Conservation (phyloP, 352 stramenopile genomes). For the Globisporangium heterothallicum region DNA sequence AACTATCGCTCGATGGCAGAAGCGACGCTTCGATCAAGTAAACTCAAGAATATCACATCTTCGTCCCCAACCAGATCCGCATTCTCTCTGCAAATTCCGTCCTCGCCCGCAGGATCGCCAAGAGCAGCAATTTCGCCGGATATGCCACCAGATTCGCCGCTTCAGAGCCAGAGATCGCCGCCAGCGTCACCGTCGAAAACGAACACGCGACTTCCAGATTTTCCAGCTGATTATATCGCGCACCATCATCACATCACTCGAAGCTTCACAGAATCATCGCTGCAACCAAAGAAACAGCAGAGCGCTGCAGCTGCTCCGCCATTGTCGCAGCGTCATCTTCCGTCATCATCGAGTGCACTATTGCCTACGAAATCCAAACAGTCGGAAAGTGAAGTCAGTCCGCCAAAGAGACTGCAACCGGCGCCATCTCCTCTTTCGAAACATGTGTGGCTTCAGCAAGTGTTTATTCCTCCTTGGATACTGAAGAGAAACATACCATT, state of each 20-base stretch:
- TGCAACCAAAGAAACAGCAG: neutral
- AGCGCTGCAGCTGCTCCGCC: neutral
- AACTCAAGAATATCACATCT: conserved; percentile 21
- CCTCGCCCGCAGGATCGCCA: neutral
- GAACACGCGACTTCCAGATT: conserved; percentile 5
- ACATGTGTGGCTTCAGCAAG: conserved; percentile 27
- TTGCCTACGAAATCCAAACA: neutral
- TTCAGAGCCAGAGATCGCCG: neutral
- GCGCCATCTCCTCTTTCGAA: conserved; percentile 6
- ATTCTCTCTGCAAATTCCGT: conserved; percentile 8
- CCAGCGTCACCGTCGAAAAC: conserved; percentile 2
- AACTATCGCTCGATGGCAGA: conserved; percentile 37
- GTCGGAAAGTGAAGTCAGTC: neutral
- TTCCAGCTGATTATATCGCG: conserved; percentile 17
- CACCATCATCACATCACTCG: conserved; percentile 32
- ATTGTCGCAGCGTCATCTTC: conserved; percentile 4
- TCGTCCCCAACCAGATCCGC: conserved; percentile 22
- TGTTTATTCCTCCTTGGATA: conserved; percentile 28
- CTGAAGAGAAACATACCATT: conserved; percentile 26
- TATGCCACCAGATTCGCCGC: neutral
- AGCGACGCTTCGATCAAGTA: conserved; percentile 26
- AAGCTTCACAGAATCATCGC: conserved; percentile 20
- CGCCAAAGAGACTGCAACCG: neutral
- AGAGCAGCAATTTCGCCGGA: neutral
- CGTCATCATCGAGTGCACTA: neutral